A percentile compares a stretch with the other conserved stretches of the same genome.
Conservation (phyloP, 2,329 filamentous ascomycete genomes). For the Aureobasidium mangrovei region DNA sequence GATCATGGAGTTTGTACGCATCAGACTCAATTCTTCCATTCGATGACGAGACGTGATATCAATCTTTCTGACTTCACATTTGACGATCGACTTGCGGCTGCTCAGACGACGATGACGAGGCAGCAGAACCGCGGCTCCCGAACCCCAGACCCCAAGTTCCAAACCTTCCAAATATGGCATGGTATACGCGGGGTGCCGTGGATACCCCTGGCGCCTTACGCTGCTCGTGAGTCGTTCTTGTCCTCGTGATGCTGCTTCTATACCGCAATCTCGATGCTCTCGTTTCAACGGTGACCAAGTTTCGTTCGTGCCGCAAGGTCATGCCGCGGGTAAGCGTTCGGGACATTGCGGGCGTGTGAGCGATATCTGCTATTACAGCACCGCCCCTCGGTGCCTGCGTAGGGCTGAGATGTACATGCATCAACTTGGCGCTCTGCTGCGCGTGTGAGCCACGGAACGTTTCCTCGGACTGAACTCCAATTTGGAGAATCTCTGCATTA, state of each 20-base stretch:
- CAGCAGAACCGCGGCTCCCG: no score
- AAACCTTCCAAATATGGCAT: slow-evolving; percentile 1
- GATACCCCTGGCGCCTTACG: slow-evolving; percentile 5
- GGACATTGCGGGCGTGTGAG: background rate
- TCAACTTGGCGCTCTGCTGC: background rate
- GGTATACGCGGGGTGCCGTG: background rate
- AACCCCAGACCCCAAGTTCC: no score
- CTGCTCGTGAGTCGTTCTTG: background rate
- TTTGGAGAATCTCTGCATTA: background rate
- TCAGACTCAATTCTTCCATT: background rate
- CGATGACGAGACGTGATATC: background rate
- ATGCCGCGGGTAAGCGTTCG: background rate
- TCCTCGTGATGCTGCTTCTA: background rate
- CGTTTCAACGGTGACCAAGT: background rate
- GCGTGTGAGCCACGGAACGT: no score
- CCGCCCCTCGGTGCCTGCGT: no score
- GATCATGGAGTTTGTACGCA: background rate
- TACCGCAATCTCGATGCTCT: background rate
- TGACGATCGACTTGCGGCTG: background rate
- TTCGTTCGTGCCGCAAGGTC: background rate
- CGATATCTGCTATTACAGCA: background rate
- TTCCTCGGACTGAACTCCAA: no score
- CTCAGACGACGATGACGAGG: background rate
- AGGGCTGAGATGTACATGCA: no score
- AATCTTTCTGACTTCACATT: background rate